These are phyloP conservation scores for Scheffersomyces spartinae DNA, from an alignment of 805 yeast genomes.

Conservation along the genomic window DNA sequence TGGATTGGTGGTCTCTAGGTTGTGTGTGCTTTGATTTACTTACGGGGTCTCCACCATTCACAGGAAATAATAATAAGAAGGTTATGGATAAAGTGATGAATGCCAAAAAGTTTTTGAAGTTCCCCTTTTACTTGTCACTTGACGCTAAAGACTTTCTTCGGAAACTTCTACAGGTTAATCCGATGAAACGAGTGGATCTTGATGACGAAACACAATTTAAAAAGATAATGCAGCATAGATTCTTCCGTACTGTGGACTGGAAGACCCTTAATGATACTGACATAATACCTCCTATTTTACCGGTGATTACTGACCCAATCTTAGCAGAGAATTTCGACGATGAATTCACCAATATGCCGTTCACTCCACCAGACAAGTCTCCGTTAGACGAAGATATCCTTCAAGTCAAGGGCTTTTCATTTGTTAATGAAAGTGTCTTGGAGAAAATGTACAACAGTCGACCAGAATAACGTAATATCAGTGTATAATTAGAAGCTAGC, in stretches of 20 bases:
- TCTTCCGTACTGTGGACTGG: constrained; percentile 76
- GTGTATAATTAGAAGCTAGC: too few species aligned
- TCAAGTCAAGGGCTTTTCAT: too few species aligned
- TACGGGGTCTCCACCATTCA: constrained; percentile 81
- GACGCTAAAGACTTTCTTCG: constrained; percentile 71
- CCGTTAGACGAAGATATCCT: too few species aligned
- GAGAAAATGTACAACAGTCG: too few species aligned
- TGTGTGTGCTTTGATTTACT: constrained; percentile 70
- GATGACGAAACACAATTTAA: constrained; percentile 49
- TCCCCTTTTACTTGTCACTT: constrained; percentile 66
- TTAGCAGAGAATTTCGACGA: constrained; percentile 77
- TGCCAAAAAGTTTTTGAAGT: constrained; percentile 47
- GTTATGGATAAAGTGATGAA: constrained; percentile 66
- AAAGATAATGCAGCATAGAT: constrained; percentile 57
- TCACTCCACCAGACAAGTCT: too few species aligned
- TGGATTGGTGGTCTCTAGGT: constrained; percentile 91
- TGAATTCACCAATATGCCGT: constrained; percentile 71
- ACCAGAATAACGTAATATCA: too few species aligned
- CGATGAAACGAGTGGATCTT: constrained; percentile 43
- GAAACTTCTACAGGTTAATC: constrained; percentile 58
- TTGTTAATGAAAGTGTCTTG: too few species aligned
- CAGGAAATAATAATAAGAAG: constrained; percentile 67
- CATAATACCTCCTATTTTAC: constrained; percentile 67
- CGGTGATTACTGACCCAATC: constrained; percentile 68
- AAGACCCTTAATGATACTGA: constrained; percentile 37